Evolutionary conservation across 352 stramenopile genomes (phyloP), one percentile per base, ranked within the genome.

Genomic region (Phytophthora podocarpi): DNA sequence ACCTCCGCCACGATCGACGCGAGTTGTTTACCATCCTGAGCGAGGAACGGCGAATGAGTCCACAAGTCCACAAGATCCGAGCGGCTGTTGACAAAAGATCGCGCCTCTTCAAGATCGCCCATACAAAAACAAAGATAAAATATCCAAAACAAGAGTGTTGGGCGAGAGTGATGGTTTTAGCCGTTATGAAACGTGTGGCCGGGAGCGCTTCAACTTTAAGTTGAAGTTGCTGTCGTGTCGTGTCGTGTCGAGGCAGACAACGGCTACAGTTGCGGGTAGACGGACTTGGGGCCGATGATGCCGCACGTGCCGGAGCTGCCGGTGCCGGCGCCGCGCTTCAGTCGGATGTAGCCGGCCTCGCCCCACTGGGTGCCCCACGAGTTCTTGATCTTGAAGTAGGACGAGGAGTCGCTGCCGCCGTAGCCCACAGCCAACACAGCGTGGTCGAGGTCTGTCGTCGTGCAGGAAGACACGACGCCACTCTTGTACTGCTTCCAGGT

Each of bases 391-490:
- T 98, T 98, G 88, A 96, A 99, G 68, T 70, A 87, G 18, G 64
- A 67, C 37, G 70, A 49, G n/a, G 59, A 49, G 46, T 67, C 68
- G 5, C 34, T 72, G 32, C 32, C 49, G 34, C 86, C 88, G 70
- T 98, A 99, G n/a, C 97, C 97, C 13, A 99, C 96, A 5, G 93
- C 93, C 58, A 99, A 80, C 24, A 99, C 96, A 23, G 97, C 98
- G 70, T 99, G 97, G 69, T 99, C 97, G 51, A 99, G 90, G 27
- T 96, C 73, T n/a, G 85, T 72, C 47, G 89, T 96, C 51, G 74
- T 85, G 49, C 78, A 91, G 9, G 64, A 78, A 21, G 72, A 74
- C 49, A 98, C 72, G 1, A 99, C 91, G 27, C 97, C 97, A 24
- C 76, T 59, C 43, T 87, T 95, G 94, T 99, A 99, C 65, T 99